Conservation (phyloP, 2,329 filamentous ascomycete genomes). For the Fusarium globosum region DNA sequence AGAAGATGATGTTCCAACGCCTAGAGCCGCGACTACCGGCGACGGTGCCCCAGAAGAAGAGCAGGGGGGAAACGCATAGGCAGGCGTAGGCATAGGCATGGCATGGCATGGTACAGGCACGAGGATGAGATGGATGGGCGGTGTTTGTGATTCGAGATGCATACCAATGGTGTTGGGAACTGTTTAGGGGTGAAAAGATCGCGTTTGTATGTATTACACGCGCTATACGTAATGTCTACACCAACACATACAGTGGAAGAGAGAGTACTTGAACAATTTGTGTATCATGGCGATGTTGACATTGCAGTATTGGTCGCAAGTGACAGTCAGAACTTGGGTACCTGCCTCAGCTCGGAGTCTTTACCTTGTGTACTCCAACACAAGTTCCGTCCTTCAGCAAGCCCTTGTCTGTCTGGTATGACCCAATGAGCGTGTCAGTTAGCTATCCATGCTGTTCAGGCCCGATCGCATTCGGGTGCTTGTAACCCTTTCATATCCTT, state of each 20-base stretch:
- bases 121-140: slow-evolving; percentile 28
- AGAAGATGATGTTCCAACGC: slow-evolving; percentile 37
- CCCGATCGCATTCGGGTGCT: neutral
- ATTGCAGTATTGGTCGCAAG: neutral
- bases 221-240: slow-evolving; percentile 54
- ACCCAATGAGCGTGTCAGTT: neutral
- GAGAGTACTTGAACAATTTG: slow-evolving; percentile 31
- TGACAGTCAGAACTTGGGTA: neutral
- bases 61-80: slow-evolving; percentile 33
- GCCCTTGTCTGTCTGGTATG: neutral
- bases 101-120: slow-evolving; percentile 39
- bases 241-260: slow-evolving; percentile 41
- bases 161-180: slow-evolving; percentile 42
- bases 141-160: slow-evolving; percentile 33
- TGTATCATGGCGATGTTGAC: neutral
- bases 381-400: neutral
- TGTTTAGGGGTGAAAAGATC: slow-evolving; percentile 22
- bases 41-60: slow-evolving; percentile 28
- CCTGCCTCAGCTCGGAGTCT: neutral
- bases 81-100: neutral
- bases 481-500: neutral
- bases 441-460: neutral
- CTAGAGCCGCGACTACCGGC: slow-evolving; percentile 29
- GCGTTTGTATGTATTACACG: slow-evolving; percentile 43
- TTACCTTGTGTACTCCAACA: neutral